phyloP scores from a whole-genome alignment of 179 eudicot genomes.

The Silene vulgaris region DNA sequence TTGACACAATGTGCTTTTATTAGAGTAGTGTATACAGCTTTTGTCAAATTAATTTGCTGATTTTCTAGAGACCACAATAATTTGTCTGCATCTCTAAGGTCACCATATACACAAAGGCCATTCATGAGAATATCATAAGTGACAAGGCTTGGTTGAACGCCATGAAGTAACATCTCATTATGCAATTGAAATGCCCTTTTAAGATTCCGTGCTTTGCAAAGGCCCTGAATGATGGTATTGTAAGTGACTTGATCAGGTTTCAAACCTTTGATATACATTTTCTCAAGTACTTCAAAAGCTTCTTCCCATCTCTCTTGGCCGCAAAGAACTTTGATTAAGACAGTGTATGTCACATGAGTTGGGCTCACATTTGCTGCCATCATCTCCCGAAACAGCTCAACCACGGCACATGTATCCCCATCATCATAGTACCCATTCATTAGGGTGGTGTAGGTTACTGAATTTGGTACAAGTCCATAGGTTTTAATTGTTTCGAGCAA shows the following conservation, averaged over 20 bases:
- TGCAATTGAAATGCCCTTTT: slow-evolving; percentile 45
- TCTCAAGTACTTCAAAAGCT: slow-evolving; percentile 38
- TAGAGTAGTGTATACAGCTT: slow-evolving; percentile 58
- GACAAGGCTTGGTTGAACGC: slow-evolving; percentile 50
- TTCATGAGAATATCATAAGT: slow-evolving; percentile 73
- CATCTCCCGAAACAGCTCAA: slow-evolving; percentile 55
- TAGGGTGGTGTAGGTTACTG: slow-evolving; percentile 68
- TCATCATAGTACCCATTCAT: slow-evolving; percentile 59
- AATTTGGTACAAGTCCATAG: slow-evolving; percentile 54
- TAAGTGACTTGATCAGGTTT: slow-evolving; percentile 62
- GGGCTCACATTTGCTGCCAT: slow-evolving; percentile 41
- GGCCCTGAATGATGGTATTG: slow-evolving; percentile 64
- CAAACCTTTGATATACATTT: slow-evolving; percentile 52
- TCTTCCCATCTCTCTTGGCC: slow-evolving; percentile 44
- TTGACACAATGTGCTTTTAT: slow-evolving; percentile 86
- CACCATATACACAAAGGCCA: slow-evolving; percentile 58
- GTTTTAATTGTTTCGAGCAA: slow-evolving; percentile 41
- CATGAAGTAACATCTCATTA: slow-evolving; percentile 45
- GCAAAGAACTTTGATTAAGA: slow-evolving; percentile 64
- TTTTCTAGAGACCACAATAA: slow-evolving; percentile 42
- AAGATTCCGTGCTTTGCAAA: slow-evolving; percentile 46
- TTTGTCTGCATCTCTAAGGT: slow-evolving; percentile 49
- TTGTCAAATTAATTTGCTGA: slow-evolving; percentile 44
- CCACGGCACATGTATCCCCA: slow-evolving; percentile 38
- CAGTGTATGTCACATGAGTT: slow-evolving; percentile 68